A percentile compares a stretch with the other conserved stretches of the same genome.
These are phyloP conservation scores for Puya raimondii DNA, from an alignment of 176 grass and related monocot species.

Conservation along the genomic window DNA sequence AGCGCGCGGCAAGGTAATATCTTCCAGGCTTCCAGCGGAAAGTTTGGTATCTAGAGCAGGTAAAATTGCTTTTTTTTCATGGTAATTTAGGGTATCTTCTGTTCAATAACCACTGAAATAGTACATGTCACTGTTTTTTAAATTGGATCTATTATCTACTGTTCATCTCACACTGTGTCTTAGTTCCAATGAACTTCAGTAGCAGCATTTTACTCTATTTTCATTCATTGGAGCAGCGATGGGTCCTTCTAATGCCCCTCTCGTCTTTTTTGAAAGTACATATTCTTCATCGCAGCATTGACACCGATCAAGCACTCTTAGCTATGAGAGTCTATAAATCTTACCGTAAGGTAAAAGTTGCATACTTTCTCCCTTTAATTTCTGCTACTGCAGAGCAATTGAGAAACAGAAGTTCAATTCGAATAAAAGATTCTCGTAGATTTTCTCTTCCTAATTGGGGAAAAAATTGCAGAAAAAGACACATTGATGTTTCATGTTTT, in stretches of 20 bases:
- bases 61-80: constrained; percentile 19
- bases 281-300: constrained; percentile 88
- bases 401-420: constrained; percentile 2
- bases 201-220: too few relatives aligned
- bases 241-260: constrained; percentile 42
- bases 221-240: constrained; percentile 55
- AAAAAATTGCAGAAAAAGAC: too few relatives aligned
- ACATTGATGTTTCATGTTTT: too few relatives aligned
- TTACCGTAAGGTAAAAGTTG: constrained; percentile 52
- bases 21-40: constrained; percentile 76
- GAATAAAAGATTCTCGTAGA: not conserved
- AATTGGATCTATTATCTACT: too few relatives aligned
- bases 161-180: too few relatives aligned
- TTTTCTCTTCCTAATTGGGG: too few relatives aligned
- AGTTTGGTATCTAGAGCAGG: constrained; percentile 87
- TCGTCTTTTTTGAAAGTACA: constrained; percentile 58
- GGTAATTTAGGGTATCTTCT: too few relatives aligned
- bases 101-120: too few relatives aligned
- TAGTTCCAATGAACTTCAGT: too few relatives aligned
- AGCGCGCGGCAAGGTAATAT: constrained; percentile 40
- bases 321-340: constrained; percentile 59
- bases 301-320: constrained; percentile 74
- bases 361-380: not conserved
- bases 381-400: not conserved
- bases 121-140: too few relatives aligned